Conservation (phyloP, 305 asterid genomes). For the Galium porrigens region DNA sequence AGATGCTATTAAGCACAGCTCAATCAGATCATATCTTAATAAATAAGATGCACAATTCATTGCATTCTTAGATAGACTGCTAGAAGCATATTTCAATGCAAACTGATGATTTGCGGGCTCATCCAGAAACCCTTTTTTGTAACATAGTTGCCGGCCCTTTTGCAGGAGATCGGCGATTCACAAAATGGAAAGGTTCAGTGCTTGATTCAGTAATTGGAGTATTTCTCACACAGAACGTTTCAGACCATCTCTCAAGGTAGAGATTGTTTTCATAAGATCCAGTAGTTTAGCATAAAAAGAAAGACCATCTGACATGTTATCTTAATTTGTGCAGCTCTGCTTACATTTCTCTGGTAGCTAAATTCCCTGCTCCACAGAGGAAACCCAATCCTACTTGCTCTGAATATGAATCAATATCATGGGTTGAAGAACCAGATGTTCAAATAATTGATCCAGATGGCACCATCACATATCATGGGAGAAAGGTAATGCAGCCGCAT, state of each 20-base stretch:
- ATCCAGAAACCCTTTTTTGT: not conserved
- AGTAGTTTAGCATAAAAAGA: conserved; percentile 8
- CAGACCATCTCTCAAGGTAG: conserved; percentile 95
- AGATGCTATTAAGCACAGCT: not conserved
- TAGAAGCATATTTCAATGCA: not conserved
- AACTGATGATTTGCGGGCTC: conserved; percentile 2
- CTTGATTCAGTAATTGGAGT: conserved; percentile 96
- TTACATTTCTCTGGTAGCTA: conserved; percentile 78
- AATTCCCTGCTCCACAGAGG: conserved; percentile 43
- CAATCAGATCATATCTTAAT: not conserved
- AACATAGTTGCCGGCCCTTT: conserved; percentile 6
- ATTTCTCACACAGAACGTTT: conserved; percentile 87
- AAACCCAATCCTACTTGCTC: conserved; percentile 22
- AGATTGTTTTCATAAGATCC: conserved; percentile 6
- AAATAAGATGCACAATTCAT: not conserved
- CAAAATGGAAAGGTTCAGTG: conserved; percentile 93
- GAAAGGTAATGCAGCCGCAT: conserved; percentile 26
- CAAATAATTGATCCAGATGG: conserved; percentile 60
- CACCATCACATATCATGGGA: conserved; percentile 29
- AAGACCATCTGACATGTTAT: conserved; percentile 13
- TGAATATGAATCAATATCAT: conserved; percentile 21
- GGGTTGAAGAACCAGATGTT: conserved; percentile 40
- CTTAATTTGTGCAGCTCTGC: conserved; percentile 57
- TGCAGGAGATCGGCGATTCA: conserved; percentile 85
- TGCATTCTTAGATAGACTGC: not conserved